phyloP scores from a whole-genome alignment of 2,329 filamentous ascomycete genomes.

The Xylariaceae sp. region DNA sequence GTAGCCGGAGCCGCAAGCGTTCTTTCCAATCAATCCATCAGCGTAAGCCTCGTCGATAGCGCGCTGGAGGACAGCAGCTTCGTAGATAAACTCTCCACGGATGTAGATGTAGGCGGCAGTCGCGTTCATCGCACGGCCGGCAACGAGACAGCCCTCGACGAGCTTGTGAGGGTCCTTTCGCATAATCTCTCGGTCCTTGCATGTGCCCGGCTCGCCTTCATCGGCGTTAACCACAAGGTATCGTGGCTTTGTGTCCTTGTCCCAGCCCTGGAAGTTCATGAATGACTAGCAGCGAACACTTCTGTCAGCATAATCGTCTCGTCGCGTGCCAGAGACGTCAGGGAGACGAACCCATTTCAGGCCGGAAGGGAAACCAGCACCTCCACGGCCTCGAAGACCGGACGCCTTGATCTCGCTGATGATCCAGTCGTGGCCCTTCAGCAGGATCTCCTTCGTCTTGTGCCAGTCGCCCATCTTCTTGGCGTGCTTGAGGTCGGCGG shows the following conservation, averaged over 20 bases:
- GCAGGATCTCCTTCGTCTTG: constrained; percentile 96
- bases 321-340: no score
- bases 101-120: constrained; percentile 99
- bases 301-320: background rate
- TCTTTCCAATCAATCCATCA: constrained; percentile 93
- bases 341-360: constrained; percentile 83
- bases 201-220: constrained; percentile 96
- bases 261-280: constrained; percentile 99
- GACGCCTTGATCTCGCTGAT: constrained; percentile 97
- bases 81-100: constrained; percentile 94
- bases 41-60: constrained; percentile 98
- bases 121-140: constrained; percentile 97
- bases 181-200: constrained; percentile 99
- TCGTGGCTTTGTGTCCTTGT: constrained; percentile 91
- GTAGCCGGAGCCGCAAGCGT: constrained; percentile 93
- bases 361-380: constrained; percentile 95
- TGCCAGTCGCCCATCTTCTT: constrained; percentile 99
- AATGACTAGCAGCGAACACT: constrained; percentile 62
- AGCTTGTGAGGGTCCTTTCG: constrained; percentile 99
- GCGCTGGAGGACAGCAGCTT: constrained; percentile 86
- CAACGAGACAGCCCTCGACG: constrained; percentile 91
- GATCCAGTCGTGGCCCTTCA: constrained; percentile 98
- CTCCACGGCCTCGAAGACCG: constrained; percentile 88
- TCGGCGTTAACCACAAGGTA: constrained; percentile 98
- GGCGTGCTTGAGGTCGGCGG: constrained; percentile 83